Percentiles rank a stretch among this genome's conserved stretches.
Evolutionary conservation across 192 early-diverging fungal species (phyloP).

Genomic region (Coemansia reversa): DNA sequence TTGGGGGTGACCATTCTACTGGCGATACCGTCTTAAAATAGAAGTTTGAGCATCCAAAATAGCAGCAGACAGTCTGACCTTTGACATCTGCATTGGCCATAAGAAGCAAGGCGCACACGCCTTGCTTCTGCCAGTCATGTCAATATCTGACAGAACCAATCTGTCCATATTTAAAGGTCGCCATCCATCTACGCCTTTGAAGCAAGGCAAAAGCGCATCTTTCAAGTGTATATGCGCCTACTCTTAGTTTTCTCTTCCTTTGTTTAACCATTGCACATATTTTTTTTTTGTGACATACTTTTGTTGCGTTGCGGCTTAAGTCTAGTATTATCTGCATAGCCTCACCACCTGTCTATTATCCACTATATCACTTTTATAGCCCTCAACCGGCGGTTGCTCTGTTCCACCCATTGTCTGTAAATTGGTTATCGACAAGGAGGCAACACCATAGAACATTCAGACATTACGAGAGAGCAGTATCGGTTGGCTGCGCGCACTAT

Average conservation of each 20-base stretch:
- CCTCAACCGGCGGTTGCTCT: not conserved
- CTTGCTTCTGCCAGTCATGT: not conserved
- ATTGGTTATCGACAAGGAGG: not conserved
- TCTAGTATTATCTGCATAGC: not conserved
- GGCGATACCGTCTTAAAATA: not conserved
- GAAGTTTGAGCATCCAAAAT: not conserved
- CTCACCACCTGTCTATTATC: not conserved
- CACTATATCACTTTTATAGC: not conserved
- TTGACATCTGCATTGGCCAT: not conserved
- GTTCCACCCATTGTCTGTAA: slow-evolving; percentile 3
- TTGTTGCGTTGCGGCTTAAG: not conserved
- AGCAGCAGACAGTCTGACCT: not conserved
- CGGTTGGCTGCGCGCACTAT: not conserved
- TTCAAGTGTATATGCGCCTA: not conserved
- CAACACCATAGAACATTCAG: not conserved
- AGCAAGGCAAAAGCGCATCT: not conserved
- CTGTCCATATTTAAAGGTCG: not conserved
- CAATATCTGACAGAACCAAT: not conserved
- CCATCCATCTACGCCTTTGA: not conserved
- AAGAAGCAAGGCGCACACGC: not conserved
- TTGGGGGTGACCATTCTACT: not conserved
- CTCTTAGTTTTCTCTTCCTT: slow-evolving; percentile 3
- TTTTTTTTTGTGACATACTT: not conserved
- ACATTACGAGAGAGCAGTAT: not conserved
- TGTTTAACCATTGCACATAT: not conserved